These are phyloP conservation scores for Diphasiastrum complanatum DNA, from an alignment of 83 land plant genomes.

Conservation along the genomic window DNA sequence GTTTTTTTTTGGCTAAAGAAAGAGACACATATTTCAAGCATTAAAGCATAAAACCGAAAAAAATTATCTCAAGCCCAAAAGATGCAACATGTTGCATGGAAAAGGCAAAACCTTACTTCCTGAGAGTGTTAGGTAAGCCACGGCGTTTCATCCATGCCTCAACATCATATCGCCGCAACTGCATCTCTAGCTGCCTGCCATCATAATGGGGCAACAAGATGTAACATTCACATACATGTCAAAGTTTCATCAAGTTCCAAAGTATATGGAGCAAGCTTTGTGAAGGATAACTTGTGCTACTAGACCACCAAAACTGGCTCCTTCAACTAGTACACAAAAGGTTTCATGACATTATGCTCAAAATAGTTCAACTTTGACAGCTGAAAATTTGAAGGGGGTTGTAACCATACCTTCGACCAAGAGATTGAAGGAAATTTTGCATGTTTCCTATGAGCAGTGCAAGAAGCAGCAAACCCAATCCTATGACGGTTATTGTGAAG, in stretches of 20 bases:
- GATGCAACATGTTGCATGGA: too few relatives aligned
- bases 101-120: too few relatives aligned
- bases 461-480: background rate
- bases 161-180: conserved; percentile 7
- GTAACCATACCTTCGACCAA: background rate
- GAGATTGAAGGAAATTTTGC: background rate
- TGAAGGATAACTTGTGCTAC: background rate
- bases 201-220: background rate
- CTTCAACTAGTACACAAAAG: background rate
- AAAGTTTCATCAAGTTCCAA: background rate
- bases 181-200: conserved; percentile 17
- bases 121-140: background rate
- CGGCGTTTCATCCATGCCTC: conserved; percentile 16
- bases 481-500: conserved; percentile 1
- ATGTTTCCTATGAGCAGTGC: background rate
- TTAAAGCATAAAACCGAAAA: too few relatives aligned
- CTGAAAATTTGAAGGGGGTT: background rate
- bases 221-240: background rate
- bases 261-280: background rate
- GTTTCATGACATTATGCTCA: background rate
- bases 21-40: too few relatives aligned
- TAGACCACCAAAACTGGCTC: background rate
- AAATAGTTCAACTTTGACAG: background rate
- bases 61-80: too few relatives aligned
- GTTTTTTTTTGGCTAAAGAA: too few relatives aligned